These are phyloP conservation scores for Calonectria pauciramosa DNA, from an alignment of 2,329 filamentous ascomycete species.

Conservation along the genomic window DNA sequence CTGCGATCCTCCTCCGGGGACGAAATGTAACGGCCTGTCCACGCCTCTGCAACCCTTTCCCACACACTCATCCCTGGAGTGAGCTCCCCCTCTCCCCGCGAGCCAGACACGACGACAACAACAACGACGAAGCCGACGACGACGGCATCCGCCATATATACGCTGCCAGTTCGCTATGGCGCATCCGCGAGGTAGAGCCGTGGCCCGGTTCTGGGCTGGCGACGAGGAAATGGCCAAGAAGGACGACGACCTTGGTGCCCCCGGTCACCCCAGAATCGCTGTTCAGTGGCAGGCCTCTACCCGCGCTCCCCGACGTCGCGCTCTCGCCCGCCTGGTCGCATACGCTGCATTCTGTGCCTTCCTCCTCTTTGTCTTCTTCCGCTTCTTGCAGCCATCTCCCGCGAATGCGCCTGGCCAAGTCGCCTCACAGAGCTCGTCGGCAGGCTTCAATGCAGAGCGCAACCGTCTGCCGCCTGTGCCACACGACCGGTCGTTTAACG, in stretches of 20 bases:
- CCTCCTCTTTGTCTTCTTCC: conserved; percentile 64
- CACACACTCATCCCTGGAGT: conserved; percentile 3
- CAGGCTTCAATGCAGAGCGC: conserved; percentile 16
- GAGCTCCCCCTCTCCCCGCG: conserved; percentile 11
- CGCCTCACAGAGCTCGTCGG: neutral
- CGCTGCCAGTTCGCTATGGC: conserved; percentile 50
- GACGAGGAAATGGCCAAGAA: conserved; percentile 73
- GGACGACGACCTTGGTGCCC: conserved; percentile 65
- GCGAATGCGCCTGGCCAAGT: conserved; percentile 18
- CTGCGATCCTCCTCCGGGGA: conserved; percentile 13
- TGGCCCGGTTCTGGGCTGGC: conserved; percentile 59
- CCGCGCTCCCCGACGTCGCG: conserved; percentile 64
- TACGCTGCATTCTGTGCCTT: conserved; percentile 61
- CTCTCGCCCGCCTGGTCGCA: conserved; percentile 65
- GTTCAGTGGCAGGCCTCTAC: conserved; percentile 55
- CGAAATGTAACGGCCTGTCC: conserved; percentile 27
- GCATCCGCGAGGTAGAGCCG: conserved; percentile 47
- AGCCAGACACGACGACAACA: conserved; percentile 15
- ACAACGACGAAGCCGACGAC: conserved; percentile 7
- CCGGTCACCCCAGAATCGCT: conserved; percentile 44
- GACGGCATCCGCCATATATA: neutral
- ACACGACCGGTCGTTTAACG: conserved; percentile 70
- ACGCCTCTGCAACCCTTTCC: neutral
- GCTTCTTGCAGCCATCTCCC: conserved; percentile 60
- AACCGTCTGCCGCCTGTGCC: conserved; percentile 19